phyloP scores from a whole-genome alignment of 106 monocot genomes.

The Acorus calamus region DNA sequence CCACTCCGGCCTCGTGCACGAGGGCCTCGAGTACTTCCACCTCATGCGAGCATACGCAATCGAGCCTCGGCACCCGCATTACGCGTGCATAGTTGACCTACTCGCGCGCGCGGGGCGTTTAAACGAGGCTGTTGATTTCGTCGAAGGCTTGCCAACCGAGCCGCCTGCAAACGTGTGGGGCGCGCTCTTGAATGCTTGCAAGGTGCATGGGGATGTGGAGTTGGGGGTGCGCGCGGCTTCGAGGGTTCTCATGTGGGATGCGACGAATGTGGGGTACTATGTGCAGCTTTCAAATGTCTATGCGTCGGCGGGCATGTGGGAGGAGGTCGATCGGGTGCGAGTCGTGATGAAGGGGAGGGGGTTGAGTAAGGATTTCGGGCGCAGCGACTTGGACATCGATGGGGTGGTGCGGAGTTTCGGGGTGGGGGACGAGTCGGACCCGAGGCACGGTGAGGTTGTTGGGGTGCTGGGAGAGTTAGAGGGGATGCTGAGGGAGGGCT shows the following conservation, averaged over 20 bases:
- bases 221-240: too few relatives aligned
- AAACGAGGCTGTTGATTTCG: conserved; percentile 20
- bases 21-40: conserved; percentile 26
- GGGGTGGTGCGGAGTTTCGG: conserved; percentile 38
- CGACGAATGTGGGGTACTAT: conserved; percentile 69
- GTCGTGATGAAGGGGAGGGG: conserved; percentile 55
- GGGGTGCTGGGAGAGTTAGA: conserved; percentile 30
- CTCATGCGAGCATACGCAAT: conserved; percentile 21
- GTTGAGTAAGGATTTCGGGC: conserved; percentile 37
- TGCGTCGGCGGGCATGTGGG: conserved; percentile 61
- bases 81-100: conserved; percentile 45
- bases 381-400: conserved; percentile 41
- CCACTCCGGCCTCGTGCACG: conserved; percentile 37
- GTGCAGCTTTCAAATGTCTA: conserved; percentile 80
- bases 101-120: conserved; percentile 34
- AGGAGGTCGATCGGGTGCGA: conserved; percentile 39
- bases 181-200: conserved; percentile 36
- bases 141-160: conserved; percentile 15
- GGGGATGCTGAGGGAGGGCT: conserved; percentile 27
- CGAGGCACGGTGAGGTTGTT: conserved; percentile 32
- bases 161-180: conserved; percentile 30
- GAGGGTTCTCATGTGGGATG: conserved; percentile 38
- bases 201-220: conserved; percentile 15
- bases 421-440: conserved; percentile 34
- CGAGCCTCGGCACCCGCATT: conserved; percentile 29